Percentiles rank a stretch among this genome's conserved stretches.
Evolutionary conservation across 768 basidiomycete species (phyloP).

Genomic region (Leccinum uliginosum): DNA sequence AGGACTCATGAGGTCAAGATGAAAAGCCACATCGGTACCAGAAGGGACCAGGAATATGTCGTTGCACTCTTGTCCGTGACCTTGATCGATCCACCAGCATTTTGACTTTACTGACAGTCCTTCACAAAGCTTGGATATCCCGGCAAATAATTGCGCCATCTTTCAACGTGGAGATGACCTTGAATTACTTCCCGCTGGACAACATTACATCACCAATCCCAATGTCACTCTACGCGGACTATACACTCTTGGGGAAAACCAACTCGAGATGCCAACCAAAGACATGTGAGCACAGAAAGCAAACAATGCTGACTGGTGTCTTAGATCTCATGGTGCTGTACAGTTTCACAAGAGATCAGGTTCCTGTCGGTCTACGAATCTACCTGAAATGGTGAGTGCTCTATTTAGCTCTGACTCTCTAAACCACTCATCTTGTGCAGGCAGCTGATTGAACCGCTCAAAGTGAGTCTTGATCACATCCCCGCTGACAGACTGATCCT

Average conservation of each 20-base stretch:
- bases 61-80: slow-evolving; percentile 67
- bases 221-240: slow-evolving; percentile 77
- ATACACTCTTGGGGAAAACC: slow-evolving; percentile 79
- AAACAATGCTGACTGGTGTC: background rate
- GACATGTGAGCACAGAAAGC: slow-evolving; percentile 55
- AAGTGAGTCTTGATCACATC: slow-evolving; percentile 24
- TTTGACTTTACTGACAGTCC: background rate
- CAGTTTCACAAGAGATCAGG: slow-evolving; percentile 83
- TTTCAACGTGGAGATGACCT: slow-evolving; percentile 79
- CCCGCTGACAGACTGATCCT: slow-evolving; percentile 36
- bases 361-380: slow-evolving; percentile 78
- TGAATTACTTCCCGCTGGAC: slow-evolving; percentile 73
- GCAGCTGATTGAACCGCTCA: slow-evolving; percentile 50
- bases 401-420: background rate
- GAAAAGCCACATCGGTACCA: slow-evolving; percentile 49
- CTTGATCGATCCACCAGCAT: background rate
- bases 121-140: slow-evolving; percentile 64
- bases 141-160: slow-evolving; percentile 84
- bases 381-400: slow-evolving; percentile 69
- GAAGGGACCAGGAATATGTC: slow-evolving; percentile 57
- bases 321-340: background rate
- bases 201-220: slow-evolving; percentile 81
- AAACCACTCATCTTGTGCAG: slow-evolving; percentile 16
- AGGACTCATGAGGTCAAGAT: slow-evolving; percentile 75
- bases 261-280: slow-evolving; percentile 84